Conservation (phyloP, 1,284 basidiomycete species). For the Tylopilus sp. region DNA sequence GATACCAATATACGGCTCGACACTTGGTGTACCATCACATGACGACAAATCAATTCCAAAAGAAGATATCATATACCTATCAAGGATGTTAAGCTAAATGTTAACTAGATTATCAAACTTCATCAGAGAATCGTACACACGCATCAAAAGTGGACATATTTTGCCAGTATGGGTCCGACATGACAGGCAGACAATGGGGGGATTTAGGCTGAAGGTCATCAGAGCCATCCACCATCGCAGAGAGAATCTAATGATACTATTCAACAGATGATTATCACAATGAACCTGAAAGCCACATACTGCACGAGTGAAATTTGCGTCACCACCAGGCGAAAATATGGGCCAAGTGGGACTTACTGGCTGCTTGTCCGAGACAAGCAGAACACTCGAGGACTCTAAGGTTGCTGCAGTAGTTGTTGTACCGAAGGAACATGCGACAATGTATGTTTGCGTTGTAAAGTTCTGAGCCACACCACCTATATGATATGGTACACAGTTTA, state of each 20-base stretch:
- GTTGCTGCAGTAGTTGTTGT: neutral
- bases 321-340: neutral
- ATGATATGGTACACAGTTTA: neutral
- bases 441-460: neutral
- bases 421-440: neutral
- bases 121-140: neutral
- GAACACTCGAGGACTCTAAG: neutral
- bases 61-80: neutral
- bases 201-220: neutral
- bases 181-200: conserved; percentile 2
- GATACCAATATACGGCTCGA: neutral
- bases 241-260: neutral
- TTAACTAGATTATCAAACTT: neutral
- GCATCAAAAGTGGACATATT: neutral
- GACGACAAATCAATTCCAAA: neutral
- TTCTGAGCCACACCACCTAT: neutral
- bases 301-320: neutral
- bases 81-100: neutral
- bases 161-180: neutral
- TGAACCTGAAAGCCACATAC: neutral
- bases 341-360: neutral
- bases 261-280: too few species aligned
- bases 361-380: neutral
- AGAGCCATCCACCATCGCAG: neutral
- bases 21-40: neutral